These are phyloP conservation scores for Calonectria pseudoturangicola DNA, from an alignment of 2,329 filamentous ascomycete species.

Conservation along the genomic window DNA sequence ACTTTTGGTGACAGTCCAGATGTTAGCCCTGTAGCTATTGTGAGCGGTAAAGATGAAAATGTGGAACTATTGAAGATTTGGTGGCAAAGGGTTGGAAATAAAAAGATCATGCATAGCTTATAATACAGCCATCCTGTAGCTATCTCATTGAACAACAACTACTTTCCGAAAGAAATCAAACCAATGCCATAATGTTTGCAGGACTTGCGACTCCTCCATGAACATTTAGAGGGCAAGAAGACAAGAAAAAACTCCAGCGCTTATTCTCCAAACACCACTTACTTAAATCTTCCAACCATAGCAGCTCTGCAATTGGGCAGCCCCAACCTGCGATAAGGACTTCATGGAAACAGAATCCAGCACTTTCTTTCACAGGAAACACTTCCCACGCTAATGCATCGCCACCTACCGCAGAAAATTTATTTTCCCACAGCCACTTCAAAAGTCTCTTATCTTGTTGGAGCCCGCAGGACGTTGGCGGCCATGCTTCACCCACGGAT, in stretches of 20 bases:
- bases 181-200: constrained; percentile 38
- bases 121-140: neutral
- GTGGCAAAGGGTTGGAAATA: constrained; percentile 20
- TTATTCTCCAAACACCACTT: constrained; percentile 20
- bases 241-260: constrained; percentile 37
- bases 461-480: constrained; percentile 36
- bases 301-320: constrained; percentile 30
- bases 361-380: constrained; percentile 23
- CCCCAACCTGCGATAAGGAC: constrained; percentile 39
- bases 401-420: constrained; percentile 34
- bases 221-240: constrained; percentile 34
- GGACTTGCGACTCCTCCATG: constrained; percentile 35
- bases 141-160: neutral
- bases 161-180: neutral
- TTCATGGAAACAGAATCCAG: constrained; percentile 33
- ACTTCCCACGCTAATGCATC: constrained; percentile 35
- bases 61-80: neutral
- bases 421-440: constrained; percentile 36
- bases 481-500: constrained; percentile 32
- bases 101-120: constrained; percentile 8
- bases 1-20: neutral
- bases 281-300: constrained; percentile 32
- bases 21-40: neutral
- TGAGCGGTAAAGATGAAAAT: neutral
- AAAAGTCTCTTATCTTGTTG: constrained; percentile 31